Evolutionary conservation across 106 monocot genomes (phyloP), one percentile per base, ranked within the genome.

Genomic region (Allium fistulosum): DNA sequence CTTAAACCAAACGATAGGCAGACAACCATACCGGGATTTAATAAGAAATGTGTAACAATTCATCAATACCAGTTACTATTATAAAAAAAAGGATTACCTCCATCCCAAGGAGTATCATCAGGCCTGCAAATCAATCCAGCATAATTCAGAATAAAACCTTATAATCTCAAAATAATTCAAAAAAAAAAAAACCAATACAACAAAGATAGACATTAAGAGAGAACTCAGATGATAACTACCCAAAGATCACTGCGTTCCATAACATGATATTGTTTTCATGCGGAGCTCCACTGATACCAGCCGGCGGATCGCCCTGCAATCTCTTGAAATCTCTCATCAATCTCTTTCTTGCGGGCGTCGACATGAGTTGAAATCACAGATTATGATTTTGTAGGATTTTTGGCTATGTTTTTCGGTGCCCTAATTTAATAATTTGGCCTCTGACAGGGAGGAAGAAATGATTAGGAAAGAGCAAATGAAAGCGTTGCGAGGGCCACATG

Each of bases 181-280:
- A 58, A 61, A 51, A 48, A 50, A 11, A 48, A 58, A 61, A 51
- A 48, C 26, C 27, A 50, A n/a, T 51, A 27, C 8, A 14, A 13
- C 46, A 69, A 46, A 17, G 10, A 55, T 46, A 8, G 1, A n/a
- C n/a, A 55, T 53, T 11, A 49, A 61, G 28, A 63, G 27, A 64
- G 10, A n/a, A 47, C 5, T 37, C 37, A 37, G 37, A 10, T 14
- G 2, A 63, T 6, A 17, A 14, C 8, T 78, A 89, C 89, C 89
- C 89, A 73, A 89, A 89, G n/a, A 89, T 89, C 7, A 89, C 85
- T 10, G 89, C 89, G 78, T 89, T 89, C 89, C 89, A 89, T 2
- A 89, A 75, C 89, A 89, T 85, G 77, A 89, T 89, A 68, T 89
- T 89, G 75, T 89, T 89, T 65, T 85, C 89, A 49, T 85, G 85